phyloP scores from a whole-genome alignment of 345 rosid genomes.

The Hypericum perforatum region DNA sequence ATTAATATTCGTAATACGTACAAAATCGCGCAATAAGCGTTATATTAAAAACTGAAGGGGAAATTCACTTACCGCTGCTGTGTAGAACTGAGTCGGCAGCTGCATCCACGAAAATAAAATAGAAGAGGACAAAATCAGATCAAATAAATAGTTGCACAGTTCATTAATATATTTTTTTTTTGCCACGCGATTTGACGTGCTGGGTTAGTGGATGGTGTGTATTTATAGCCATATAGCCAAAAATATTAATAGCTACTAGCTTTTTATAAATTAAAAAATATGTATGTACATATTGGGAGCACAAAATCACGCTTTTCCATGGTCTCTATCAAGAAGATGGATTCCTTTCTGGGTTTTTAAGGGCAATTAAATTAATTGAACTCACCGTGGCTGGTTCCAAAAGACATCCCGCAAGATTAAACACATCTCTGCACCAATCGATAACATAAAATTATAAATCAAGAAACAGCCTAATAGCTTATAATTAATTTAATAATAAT shows the following conservation, averaged over 20 bases:
- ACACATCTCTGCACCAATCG: constrained; percentile 63
- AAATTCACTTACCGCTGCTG: constrained; percentile 61
- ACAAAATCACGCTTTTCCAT: no score
- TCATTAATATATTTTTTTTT: background rate
- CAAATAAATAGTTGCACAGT: background rate
- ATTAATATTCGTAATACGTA: no score
- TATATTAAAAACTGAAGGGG: background rate
- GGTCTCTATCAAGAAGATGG: no score
- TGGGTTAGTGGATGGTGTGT: background rate
- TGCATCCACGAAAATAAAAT: constrained; percentile 29
- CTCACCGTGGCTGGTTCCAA: constrained; percentile 98
- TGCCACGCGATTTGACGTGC: background rate
- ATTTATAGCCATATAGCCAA: background rate
- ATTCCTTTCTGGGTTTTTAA: no score
- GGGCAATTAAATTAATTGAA: background rate
- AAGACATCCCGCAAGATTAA: constrained; percentile 81
- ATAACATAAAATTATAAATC: background rate
- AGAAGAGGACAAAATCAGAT: constrained; percentile 11
- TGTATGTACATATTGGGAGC: no score
- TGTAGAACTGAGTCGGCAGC: constrained; percentile 92
- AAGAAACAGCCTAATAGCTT: background rate
- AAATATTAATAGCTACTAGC: no score
- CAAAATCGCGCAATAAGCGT: no score
- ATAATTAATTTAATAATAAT: no score
- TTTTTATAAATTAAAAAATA: no score